A percentile compares a stretch with the other conserved stretches of the same genome.
Conservation (phyloP, 2,329 filamentous ascomycete species). For the Cladobotryum protrusum region DNA sequence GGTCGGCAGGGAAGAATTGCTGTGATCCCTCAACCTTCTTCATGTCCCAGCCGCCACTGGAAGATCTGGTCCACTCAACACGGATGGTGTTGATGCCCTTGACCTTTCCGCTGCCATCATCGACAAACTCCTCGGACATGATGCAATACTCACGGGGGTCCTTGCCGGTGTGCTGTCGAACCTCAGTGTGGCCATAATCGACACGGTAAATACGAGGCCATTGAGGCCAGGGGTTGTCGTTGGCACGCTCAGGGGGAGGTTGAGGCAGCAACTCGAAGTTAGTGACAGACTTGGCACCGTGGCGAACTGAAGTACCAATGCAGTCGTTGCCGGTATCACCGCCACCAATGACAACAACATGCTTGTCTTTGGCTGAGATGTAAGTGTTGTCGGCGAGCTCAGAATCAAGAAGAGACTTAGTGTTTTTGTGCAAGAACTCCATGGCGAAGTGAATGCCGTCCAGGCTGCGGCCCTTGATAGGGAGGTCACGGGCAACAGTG, state of each 20-base stretch:
- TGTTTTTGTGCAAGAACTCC: constrained; percentile 97
- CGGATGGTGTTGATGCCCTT: constrained; percentile 95
- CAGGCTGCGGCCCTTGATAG: constrained; percentile 81
- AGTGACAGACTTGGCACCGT: constrained; percentile 90
- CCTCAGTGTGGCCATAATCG: constrained; percentile 95
- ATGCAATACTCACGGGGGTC: constrained; percentile 97
- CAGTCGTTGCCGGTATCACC: constrained; percentile 98
- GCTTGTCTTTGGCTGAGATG: constrained; percentile 91
- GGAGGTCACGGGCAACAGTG: constrained; percentile 86
- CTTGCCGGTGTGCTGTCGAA: constrained; percentile 92
- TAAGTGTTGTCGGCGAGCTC: constrained; percentile 77
- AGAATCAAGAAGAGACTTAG: constrained; percentile 92
- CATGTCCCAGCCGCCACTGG: constrained; percentile 94
- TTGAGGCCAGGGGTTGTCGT: constrained; percentile 96
- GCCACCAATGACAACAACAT: constrained; percentile 94
- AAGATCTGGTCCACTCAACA: constrained; percentile 91
- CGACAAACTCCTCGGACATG: constrained; percentile 95
- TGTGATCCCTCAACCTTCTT: constrained; percentile 91
- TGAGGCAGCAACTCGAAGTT: constrained; percentile 96
- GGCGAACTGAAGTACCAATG: constrained; percentile 91
- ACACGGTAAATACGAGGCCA: constrained; percentile 97
- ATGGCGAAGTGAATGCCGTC: constrained; percentile 93
- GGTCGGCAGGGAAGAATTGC: constrained; percentile 92
- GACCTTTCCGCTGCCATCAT: constrained; percentile 78
- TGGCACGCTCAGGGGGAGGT: constrained; percentile 81